Conservation (phyloP, 371 early-diverging fungal genomes). For the Zychaea mexicana region DNA sequence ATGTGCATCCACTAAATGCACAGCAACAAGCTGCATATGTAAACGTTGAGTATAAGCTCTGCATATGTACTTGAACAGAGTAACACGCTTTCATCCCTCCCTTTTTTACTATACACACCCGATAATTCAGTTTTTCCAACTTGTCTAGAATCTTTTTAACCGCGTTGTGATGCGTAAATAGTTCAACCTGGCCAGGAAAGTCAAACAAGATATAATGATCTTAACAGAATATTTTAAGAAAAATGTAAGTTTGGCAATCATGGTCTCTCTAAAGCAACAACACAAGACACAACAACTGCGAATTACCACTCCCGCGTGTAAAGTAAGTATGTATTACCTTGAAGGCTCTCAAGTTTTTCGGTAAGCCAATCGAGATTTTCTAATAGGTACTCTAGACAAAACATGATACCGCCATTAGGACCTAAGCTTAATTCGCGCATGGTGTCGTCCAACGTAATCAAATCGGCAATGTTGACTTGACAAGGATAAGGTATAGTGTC, state of each 20-base stretch:
- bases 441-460: slow-evolving; percentile 94
- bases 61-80: no score
- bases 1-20: slow-evolving; percentile 94
- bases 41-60: no score
- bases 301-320: no score
- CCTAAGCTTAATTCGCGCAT: slow-evolving; percentile 95
- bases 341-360: slow-evolving; percentile 74
- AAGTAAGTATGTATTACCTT: slow-evolving; percentile 48
- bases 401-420: slow-evolving; percentile 99
- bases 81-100: background rate
- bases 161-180: slow-evolving; percentile 93
- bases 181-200: slow-evolving; percentile 99
- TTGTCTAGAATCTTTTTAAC: slow-evolving; percentile 79
- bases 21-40: slow-evolving; percentile 70
- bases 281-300: no score
- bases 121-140: slow-evolving; percentile 74
- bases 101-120: slow-evolving; percentile 48
- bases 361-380: slow-evolving; percentile 95
- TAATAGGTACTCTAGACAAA: slow-evolving; percentile 92
- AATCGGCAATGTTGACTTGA: slow-evolving; percentile 88
- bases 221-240: slow-evolving; percentile 42
- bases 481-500: slow-evolving; percentile 88
- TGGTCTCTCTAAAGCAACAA: no score
- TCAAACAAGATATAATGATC: slow-evolving; percentile 96
- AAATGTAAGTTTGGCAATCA: no score